Evolutionary conservation across 1,284 basidiomycete species (phyloP), one percentile per base, ranked within the genome.

Genomic region (Athelia psychrophila): DNA sequence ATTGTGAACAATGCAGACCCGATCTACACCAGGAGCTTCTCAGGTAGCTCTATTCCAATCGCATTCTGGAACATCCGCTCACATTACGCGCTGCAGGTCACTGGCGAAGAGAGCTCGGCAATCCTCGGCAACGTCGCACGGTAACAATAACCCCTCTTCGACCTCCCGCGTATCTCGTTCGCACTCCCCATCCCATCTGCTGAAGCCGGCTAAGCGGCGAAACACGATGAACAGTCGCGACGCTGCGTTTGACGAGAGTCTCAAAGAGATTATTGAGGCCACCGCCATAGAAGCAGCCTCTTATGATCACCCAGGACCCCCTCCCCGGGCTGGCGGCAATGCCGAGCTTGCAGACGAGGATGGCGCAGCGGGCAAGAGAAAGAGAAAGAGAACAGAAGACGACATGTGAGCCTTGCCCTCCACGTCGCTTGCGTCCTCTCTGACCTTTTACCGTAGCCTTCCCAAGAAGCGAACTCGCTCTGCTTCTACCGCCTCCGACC

Each of bases 171-270:
- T 81, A 48, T 89, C 88, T 51, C 85, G 88, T 48, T 91, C 89
- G 13, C 88, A 84, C 65, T 91, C 89, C 9, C 88, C 88, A 2
- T 74, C 76, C 23, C 67, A 78, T 48, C 66, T 75, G n/a, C 74
- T 80, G 47, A 77, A 78, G 57, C 75, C 81, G n/a, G 77, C 84
- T 32, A 96, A 95, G 72, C 84, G 93, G 54, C 79, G 95, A 55
- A 94, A 92, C 61, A 98, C 96, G 51, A 97, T 99, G 94, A 99
- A 98, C 68, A 95, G 92, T 63, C 79, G 95, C 53, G 95, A 97
- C 64, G 91, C 95, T 6, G 92, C 90, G 3, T 97, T 96, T 66
- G 94, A 97, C 64, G 92, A 95, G 67, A 90, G 86, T 56, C 66
- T 86, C 51, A 84, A 86, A 64, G 83, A 86, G 58, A 73, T 88